A percentile compares a stretch with the other conserved stretches of the same genome.
These are phyloP conservation scores for Kwoniella dejecticola DNA, from an alignment of 768 basidiomycete genomes.

Conservation along the genomic window DNA sequence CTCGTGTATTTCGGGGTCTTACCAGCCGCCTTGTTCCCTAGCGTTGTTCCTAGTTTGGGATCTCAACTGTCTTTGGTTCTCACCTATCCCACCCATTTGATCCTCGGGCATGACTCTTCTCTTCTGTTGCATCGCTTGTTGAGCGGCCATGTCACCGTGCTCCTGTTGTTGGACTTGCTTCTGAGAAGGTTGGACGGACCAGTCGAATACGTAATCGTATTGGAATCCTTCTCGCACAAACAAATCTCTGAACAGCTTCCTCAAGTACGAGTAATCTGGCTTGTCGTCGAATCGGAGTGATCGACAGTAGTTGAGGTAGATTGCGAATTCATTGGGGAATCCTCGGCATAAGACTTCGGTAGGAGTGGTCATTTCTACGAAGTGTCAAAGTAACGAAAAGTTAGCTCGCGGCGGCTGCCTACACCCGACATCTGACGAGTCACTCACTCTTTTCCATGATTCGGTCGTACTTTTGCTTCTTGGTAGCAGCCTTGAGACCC, in stretches of 20 bases:
- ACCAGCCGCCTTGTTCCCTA: conserved; percentile 32
- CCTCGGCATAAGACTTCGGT: conserved; percentile 87
- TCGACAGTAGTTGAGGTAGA: conserved; percentile 98
- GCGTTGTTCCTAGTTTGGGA: conserved; percentile 47
- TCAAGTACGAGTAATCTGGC: conserved; percentile 98
- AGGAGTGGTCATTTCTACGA: conserved; percentile 94
- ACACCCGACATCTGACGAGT: too few species aligned
- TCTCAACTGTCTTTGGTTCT: conserved; percentile 46
- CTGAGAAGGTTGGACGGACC: conserved; percentile 59
- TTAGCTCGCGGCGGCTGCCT: too few species aligned
- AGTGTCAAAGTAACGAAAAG: background rate
- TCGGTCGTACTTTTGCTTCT: conserved; percentile 99
- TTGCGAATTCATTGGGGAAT: conserved; percentile 99
- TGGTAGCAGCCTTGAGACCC: conserved; percentile 98
- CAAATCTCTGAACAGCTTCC: conserved; percentile 95
- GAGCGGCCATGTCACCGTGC: conserved; percentile 16
- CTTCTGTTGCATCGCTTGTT: conserved; percentile 20
- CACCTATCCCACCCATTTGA: conserved; percentile 19
- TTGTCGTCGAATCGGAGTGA: conserved; percentile 99
- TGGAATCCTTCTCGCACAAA: conserved; percentile 97
- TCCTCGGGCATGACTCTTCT: conserved; percentile 26
- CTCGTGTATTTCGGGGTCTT: background rate
- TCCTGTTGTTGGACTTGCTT: conserved; percentile 32
- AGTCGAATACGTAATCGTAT: conserved; percentile 99
- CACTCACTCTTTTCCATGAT: conserved; percentile 94